A percentile compares a stretch with the other conserved stretches of the same genome.
Evolutionary conservation across 75 land plant genomes (phyloP).

Genomic region (Cupressus sempervirens): DNA sequence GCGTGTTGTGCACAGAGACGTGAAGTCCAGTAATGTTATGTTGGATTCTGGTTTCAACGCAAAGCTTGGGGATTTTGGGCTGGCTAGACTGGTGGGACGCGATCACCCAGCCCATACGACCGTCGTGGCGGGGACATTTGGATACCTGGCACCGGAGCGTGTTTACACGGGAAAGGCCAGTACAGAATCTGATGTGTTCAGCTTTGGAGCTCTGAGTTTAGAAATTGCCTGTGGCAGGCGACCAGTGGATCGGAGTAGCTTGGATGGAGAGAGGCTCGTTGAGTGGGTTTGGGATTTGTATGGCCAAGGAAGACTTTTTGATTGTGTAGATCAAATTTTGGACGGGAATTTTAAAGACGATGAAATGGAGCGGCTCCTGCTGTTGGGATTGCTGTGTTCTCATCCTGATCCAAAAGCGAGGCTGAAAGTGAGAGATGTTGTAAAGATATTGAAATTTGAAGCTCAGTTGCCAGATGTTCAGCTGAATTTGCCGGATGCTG

Average conservation of each 20-base stretch:
- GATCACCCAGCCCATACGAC: too few relatives aligned
- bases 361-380: slow-evolving; percentile 49
- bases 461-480: slow-evolving; percentile 25
- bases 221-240: slow-evolving; percentile 33
- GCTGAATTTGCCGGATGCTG: slow-evolving; percentile 11
- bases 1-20: too few relatives aligned
- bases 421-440: slow-evolving; percentile 50
- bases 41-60: too few relatives aligned
- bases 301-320: slow-evolving; percentile 10
- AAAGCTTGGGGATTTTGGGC: too few relatives aligned
- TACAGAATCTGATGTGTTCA: slow-evolving; percentile 36
- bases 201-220: slow-evolving; percentile 30
- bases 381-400: slow-evolving; percentile 54
- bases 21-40: too few relatives aligned
- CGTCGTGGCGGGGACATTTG: slow-evolving; percentile 27
- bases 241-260: not conserved
- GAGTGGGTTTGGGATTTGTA: slow-evolving; percentile 41
- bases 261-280: slow-evolving; percentile 18
- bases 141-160: slow-evolving; percentile 42
- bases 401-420: slow-evolving; percentile 52
- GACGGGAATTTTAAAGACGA: slow-evolving; percentile 20
- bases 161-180: slow-evolving; percentile 17
- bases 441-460: slow-evolving; percentile 40
- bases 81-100: too few relatives aligned
- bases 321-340: slow-evolving; percentile 27